Evolutionary conservation across 371 early-diverging fungal species (phyloP).

Genomic region (Apophysomyces ossiformis): DNA sequence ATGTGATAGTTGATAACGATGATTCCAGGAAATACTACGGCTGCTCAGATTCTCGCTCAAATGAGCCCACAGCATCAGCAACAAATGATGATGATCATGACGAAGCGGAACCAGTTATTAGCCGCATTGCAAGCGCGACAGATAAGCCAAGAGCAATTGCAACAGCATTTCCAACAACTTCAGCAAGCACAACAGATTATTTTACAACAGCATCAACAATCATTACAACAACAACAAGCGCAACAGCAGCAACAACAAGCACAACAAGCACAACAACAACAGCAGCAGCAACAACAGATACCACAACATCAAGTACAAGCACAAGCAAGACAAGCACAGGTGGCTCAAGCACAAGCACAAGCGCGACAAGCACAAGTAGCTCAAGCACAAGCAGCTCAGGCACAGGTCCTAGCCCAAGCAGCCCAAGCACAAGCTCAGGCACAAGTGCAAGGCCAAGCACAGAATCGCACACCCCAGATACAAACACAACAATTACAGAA

Average conservation of each 20-base stretch:
- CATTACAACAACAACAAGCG: constrained; percentile 28
- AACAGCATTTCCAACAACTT: constrained; percentile 36
- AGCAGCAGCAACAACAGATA: constrained; percentile 26
- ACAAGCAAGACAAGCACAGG: constrained; percentile 21
- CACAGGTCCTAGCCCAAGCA: constrained; percentile 26
- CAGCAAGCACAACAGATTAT: constrained; percentile 33
- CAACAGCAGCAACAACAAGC: constrained; percentile 36
- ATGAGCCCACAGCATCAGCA: constrained; percentile 48
- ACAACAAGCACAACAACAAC: constrained; percentile 45
- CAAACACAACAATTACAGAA: constrained; percentile 27
- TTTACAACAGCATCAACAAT: constrained; percentile 35
- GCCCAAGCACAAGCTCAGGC: constrained; percentile 14
- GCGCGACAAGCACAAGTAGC: constrained; percentile 21
- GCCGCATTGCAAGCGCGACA: constrained; percentile 4
- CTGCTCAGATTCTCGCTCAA: constrained; percentile 36
- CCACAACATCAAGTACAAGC: constrained; percentile 23
- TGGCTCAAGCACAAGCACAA: constrained; percentile 14
- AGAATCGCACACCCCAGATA: constrained; percentile 26
- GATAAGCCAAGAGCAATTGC: constrained; percentile 32
- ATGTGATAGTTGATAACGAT: no score
- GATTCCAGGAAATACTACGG: constrained; percentile 9
- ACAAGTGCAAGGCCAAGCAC: constrained; percentile 24
- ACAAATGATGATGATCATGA: constrained; percentile 37
- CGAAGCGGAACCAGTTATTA: constrained; percentile 46
- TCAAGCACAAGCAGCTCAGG: constrained; percentile 28